Conservation (phyloP, 352 stramenopile species). For the Phytopythium helicoides region DNA sequence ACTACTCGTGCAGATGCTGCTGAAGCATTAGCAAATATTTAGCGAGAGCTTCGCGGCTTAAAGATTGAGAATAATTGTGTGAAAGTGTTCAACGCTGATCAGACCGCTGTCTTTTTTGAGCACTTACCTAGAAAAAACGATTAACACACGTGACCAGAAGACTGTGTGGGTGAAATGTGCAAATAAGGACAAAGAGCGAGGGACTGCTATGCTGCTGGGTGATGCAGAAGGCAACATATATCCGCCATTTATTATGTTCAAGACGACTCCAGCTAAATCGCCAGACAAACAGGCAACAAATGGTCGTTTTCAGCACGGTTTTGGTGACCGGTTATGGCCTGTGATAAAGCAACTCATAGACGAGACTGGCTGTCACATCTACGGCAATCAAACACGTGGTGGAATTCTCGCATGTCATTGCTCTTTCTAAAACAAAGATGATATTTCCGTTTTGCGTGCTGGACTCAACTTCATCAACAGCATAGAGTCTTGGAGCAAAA, state of each 20-base stretch:
- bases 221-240: slow-evolving; percentile 3
- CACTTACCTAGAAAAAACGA: slow-evolving; percentile 9
- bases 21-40: slow-evolving; percentile 3
- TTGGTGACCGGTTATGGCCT: too few species aligned
- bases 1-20: slow-evolving; percentile 9
- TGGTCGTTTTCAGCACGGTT: too few species aligned
- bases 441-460: too few species aligned
- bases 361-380: too few species aligned
- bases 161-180: slow-evolving; percentile 12
- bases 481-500: too few species aligned
- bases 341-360: too few species aligned
- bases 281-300: not conserved
- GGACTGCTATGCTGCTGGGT: slow-evolving; percentile 9
- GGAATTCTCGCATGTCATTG: too few species aligned
- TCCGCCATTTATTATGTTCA: slow-evolving; percentile 10
- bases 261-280: slow-evolving; percentile 2
- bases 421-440: too few species aligned
- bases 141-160: slow-evolving; percentile 1
- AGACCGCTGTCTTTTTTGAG: slow-evolving; percentile 19
- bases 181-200: slow-evolving; percentile 9
- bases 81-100: slow-evolving; percentile 12
- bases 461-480: too few species aligned
- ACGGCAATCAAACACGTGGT: too few species aligned
- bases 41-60: slow-evolving; percentile 1
- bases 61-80: slow-evolving; percentile 9